Conservation (phyloP, 768 basidiomycete genomes). For the Coprinopsis strossmayeri region DNA sequence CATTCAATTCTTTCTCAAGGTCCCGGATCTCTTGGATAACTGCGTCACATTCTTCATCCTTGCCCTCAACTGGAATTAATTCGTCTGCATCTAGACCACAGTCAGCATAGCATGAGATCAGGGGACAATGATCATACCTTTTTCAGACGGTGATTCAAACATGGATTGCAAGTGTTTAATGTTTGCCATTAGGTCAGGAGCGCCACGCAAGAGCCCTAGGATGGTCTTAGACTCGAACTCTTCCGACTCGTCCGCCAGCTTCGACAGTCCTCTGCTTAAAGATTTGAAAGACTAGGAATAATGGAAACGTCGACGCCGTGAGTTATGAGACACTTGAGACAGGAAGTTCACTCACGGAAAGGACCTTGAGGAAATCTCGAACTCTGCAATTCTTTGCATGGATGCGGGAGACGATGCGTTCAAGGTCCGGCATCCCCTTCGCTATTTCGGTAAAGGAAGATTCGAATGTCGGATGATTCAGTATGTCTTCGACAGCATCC, state of each 20-base stretch:
- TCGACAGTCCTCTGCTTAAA: slow-evolving; percentile 59
- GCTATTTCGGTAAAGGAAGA: slow-evolving; percentile 66
- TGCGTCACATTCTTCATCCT: slow-evolving; percentile 79
- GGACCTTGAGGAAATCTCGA: slow-evolving; percentile 80
- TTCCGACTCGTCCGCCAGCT: slow-evolving; percentile 59
- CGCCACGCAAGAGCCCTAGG: slow-evolving; percentile 64
- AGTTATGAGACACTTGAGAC: background rate
- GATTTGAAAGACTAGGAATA: slow-evolving; percentile 61
- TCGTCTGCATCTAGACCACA: slow-evolving; percentile 47
- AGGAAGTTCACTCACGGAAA: slow-evolving; percentile 42
- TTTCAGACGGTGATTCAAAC: slow-evolving; percentile 54
- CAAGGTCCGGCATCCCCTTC: slow-evolving; percentile 84
- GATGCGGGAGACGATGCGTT: slow-evolving; percentile 90
- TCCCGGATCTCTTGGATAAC: slow-evolving; percentile 63
- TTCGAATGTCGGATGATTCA: slow-evolving; percentile 74
- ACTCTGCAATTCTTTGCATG: slow-evolving; percentile 89
- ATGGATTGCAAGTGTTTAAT: slow-evolving; percentile 68
- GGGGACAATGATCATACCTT: slow-evolving; percentile 36
- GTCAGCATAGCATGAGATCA: background rate
- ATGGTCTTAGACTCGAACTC: slow-evolving; percentile 76
- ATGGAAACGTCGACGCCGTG: background rate
- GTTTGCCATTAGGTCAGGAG: slow-evolving; percentile 72
- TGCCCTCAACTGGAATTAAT: slow-evolving; percentile 77
- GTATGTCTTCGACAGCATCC: slow-evolving; percentile 90
- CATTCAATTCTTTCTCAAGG: slow-evolving; percentile 69